A percentile compares a stretch with the other conserved stretches of the same genome.
Evolutionary conservation across 495 filamentous ascomycete species (phyloP).

Genomic region (Xylaria telfairii): DNA sequence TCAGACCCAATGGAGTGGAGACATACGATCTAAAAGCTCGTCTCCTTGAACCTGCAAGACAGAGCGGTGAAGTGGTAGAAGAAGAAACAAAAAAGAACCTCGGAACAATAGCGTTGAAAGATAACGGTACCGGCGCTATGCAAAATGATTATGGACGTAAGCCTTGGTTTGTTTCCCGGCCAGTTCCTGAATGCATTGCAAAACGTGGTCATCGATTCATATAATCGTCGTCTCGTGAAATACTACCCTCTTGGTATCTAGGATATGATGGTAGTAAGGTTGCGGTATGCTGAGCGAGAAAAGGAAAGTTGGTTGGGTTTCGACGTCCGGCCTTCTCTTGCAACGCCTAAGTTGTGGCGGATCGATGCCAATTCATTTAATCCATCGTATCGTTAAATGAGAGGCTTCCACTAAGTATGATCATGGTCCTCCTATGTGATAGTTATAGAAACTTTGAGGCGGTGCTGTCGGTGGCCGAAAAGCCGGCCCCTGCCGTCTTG

Average conservation of each 20-base stretch:
- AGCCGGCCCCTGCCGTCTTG: conserved; percentile 32
- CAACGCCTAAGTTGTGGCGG: background rate
- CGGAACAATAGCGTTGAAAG: conserved; percentile 6
- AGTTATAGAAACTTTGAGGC: conserved; percentile 20
- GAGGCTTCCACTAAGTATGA: background rate
- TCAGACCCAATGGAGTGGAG: conserved; percentile 12
- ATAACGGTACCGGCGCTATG: conserved; percentile 26
- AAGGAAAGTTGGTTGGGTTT: conserved; percentile 5
- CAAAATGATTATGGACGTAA: conserved; percentile 21
- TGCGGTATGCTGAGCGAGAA: conserved; percentile 14
- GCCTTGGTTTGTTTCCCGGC: conserved; percentile 16
- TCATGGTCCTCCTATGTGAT: conserved; percentile 5
- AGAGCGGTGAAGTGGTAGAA: conserved; percentile 17
- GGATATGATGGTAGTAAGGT: conserved; percentile 9
- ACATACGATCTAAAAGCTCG: conserved; percentile 21
- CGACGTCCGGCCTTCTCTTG: conserved; percentile 4
- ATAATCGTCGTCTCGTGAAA: conserved; percentile 26
- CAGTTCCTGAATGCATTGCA: conserved; percentile 25
- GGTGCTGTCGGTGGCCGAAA: conserved; percentile 21
- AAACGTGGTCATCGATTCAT: conserved; percentile 26
- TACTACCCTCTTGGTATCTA: conserved; percentile 15
- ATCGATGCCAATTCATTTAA: background rate
- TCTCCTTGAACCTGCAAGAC: conserved; percentile 24
- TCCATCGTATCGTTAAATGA: background rate
- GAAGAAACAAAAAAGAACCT: conserved; percentile 22